Evolutionary conservation across 2,329 filamentous ascomycete genomes (phyloP), one percentile per base, ranked within the genome.

Genomic region (Albifimbria verrucaria): DNA sequence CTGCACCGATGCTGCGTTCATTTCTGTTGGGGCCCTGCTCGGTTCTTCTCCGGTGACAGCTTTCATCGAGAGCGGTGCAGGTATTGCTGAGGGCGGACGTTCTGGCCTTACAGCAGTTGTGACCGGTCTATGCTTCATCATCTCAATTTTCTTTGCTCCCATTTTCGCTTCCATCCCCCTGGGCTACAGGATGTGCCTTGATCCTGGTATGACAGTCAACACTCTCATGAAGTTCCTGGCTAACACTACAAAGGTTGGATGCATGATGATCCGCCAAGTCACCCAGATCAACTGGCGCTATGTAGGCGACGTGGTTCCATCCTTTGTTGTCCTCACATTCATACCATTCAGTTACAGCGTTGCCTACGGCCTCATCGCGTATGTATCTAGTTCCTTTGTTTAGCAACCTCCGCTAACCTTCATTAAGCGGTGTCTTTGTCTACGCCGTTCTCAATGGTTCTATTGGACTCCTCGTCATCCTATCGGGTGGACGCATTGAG

Each of bases 311-410:
- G 85, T 88, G 0, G 75, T 91, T 3, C 88, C 88, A 0, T 89
- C 88, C 0, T 91, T 91, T 68, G 77, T 91, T 26, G 89, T 88
- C 4, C 83, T 91, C 60, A 82, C 83, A 2, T 82, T 89, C 51
- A 91, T 92, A 73, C 88, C 88, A 0, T 89, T 91, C 65, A 90
- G 84, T 57, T 92, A 90, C 77, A 89, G 85, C 49, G 88, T 90
- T 47, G 87, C 88, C 7, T 90, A 91, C 57, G 88, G 88, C 18
- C 79, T 92, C 24, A 89, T 91, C 59, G 87, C 82, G 81, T 83
- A 67, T 73, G 79, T 75, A 3, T 11, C 7, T 18, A 2, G 10
- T 1, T 17, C 3, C 10, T 6, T 49, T 42, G 12, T 22, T 20
- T 5, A 22, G 3, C 9, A 2, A 2, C 7, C 3, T n/a, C n/a